These are phyloP conservation scores for Cyclostephanos invisitatus DNA, from an alignment of 108 stramenopile species.

Conservation along the genomic window DNA sequence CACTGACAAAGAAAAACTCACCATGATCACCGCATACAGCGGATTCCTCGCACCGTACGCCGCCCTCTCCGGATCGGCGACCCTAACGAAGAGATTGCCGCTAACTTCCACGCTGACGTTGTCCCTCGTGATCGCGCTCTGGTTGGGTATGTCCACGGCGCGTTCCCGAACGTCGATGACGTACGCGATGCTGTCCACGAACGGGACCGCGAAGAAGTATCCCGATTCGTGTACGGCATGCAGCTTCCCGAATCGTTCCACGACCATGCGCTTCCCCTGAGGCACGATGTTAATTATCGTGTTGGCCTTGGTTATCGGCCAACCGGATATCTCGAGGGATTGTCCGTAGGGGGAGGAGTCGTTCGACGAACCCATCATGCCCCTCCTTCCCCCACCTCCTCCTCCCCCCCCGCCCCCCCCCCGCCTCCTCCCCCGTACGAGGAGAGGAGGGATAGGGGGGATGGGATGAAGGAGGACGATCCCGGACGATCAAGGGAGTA, in stretches of 20 bases:
- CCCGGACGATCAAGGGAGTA: slow-evolving; percentile 49
- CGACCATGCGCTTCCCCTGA: slow-evolving; percentile 90
- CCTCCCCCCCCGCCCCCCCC: not conserved
- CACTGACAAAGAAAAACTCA: slow-evolving; percentile 34
- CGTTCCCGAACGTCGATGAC: slow-evolving; percentile 94
- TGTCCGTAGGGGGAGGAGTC: slow-evolving; percentile 51
- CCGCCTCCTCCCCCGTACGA: not conserved
- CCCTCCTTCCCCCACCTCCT: not conserved
- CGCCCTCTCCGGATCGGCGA: slow-evolving; percentile 89
- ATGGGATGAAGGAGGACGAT: slow-evolving; percentile 21
- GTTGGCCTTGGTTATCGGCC: slow-evolving; percentile 87
- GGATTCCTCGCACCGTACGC: slow-evolving; percentile 96
- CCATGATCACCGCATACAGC: slow-evolving; percentile 94
- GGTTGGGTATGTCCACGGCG: slow-evolving; percentile 91
- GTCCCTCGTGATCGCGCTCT: slow-evolving; percentile 95
- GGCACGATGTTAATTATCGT: slow-evolving; percentile 94
- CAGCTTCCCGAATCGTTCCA: slow-evolving; percentile 94
- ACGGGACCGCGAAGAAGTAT: slow-evolving; percentile 93
- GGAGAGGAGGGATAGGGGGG: slow-evolving; percentile 26
- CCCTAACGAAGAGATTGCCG: slow-evolving; percentile 97
- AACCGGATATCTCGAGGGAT: slow-evolving; percentile 52
- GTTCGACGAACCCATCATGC: slow-evolving; percentile 22
- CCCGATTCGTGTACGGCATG: slow-evolving; percentile 86
- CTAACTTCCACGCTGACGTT: slow-evolving; percentile 97
- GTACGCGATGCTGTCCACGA: slow-evolving; percentile 92